Evolutionary conservation across 148 eudicot species (phyloP), one percentile per base, ranked within the genome.

Genomic region (Vaccinium macrocarpon): DNA sequence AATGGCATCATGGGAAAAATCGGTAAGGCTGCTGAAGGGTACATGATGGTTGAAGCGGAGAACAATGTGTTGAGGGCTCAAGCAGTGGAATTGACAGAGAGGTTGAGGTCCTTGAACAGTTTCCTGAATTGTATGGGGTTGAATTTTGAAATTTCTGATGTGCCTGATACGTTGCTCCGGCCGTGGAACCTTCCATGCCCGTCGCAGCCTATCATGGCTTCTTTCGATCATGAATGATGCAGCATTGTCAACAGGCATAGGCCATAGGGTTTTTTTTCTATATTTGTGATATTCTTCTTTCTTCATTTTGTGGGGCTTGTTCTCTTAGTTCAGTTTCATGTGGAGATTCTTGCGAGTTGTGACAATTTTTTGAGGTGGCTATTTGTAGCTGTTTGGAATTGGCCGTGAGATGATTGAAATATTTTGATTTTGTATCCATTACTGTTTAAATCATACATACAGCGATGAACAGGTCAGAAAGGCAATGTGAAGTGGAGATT

Each of bases 51-150:
- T 25, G 72, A 29, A 6, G 64, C 87, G 0, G 87, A 89, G 64
- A 89, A 89, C 52, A 87, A 87, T 71, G 90, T 85, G 57, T 74
- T 89, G 86, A 87, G 89, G 70, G 89, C 90, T 76, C 90, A 84
- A 68, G 70, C 49, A 18, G 42, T 23, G 42, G 89, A 89, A 79
- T 57, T 89, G 84, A 76, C 82, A 29, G 89, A 82, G 51, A 86
- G 87, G 57, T 82, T 87, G 12, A 61, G 51, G 68, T 80, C 76
- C 7, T 52, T 83, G 71, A 85, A 82, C 62, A 6, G 77, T 23
- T 49, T 88, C 18, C 38, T 82, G 8, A 66, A 66, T 23, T 56
- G 38, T 5, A 66, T 55, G 59, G 89, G 83, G 8, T 27, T 89
- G 8, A 75, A 53, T 1, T 77, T 86, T 55, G 88, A 88, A 4